Base-by-base conservation (phyloP, 208 protist genomes). In the Wallacemonas rigidus region DNA sequence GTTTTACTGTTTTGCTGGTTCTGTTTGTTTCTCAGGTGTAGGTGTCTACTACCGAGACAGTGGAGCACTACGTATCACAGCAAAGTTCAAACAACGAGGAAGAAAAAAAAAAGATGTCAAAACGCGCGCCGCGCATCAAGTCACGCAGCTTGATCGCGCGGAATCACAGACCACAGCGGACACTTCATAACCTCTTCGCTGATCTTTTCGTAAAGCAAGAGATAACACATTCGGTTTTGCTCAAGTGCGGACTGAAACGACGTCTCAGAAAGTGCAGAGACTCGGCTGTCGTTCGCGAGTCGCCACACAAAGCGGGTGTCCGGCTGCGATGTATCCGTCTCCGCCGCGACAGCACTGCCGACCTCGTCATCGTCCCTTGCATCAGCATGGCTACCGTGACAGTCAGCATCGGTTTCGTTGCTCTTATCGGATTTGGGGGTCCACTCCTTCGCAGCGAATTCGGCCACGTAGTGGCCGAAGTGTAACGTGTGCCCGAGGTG, bases 201-300 rank as follows among this genome's bases (percentile, higher is more conserved):
- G 5, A 90, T 69, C 62, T 82, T 89, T 61, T 95, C 87, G 40
- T 92, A 95, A 1, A 91, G 56, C 5, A 95, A 70, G 6, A 95
- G 68, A 61, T 95, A 95, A 41, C 71, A 74, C 39, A 40, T 56
- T 6, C 75, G 75, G 6, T 68, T 62, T 40, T 73, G 58, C 12
- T 35, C 35, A 51, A 82, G 26, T 36, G 6, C 11, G 14, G 67
- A 3, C 51, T 9, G 36, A 5, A 63, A 74, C 3, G 51, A 56
- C 26, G 41, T 60, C n/a, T 40, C 36, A 41, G 54, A 8, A 2
- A 89, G 55, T 51, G 67, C 39, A 51, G 44, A 53, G 6, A 94
- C 89, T 5, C 48, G 43, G 38, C 41, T 77, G 63, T 95, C 87
- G 71, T 92, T 88, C 2, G 81, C 90, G 4, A 82, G 69, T 6